Conservation (phyloP, 2,329 filamentous ascomycete species). For the Aspergillus caelatus region DNA sequence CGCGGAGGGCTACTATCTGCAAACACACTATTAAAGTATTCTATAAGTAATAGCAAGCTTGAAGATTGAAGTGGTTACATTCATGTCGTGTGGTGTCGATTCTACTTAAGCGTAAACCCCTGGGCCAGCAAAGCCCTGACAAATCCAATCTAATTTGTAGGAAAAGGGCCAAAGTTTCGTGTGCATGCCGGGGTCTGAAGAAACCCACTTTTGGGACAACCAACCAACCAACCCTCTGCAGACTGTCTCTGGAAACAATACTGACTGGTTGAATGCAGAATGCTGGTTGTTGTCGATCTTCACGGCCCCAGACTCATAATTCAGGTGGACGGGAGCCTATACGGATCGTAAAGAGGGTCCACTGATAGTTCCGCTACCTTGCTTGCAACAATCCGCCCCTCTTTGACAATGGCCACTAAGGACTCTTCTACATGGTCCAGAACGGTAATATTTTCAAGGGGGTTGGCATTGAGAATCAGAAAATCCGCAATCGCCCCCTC, state of each 20-base stretch:
- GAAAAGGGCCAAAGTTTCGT: not conserved
- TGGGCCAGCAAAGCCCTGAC: too few species aligned
- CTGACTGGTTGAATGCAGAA: too few species aligned
- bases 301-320: not conserved
- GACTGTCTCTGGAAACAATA: not conserved
- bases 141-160: too few species aligned
- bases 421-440: conserved; percentile 51
- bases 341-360: conserved; percentile 6
- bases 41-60: too few species aligned
- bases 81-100: too few species aligned
- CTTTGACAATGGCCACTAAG: conserved; percentile 57
- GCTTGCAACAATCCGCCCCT: conserved; percentile 49
- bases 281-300: not conserved
- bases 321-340: not conserved
- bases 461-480: conserved; percentile 54
- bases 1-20: not conserved
- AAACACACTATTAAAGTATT: not conserved
- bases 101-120: too few species aligned
- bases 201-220: not conserved
- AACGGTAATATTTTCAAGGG: conserved; percentile 56
- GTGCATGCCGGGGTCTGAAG: too few species aligned
- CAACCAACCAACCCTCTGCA: not conserved
- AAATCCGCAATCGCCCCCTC: conserved; percentile 55
- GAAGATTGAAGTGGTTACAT: too few species aligned
- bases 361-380: not conserved